Conservation (phyloP, 164 flowering plant genomes). For the Cinnamomum micranthum region DNA sequence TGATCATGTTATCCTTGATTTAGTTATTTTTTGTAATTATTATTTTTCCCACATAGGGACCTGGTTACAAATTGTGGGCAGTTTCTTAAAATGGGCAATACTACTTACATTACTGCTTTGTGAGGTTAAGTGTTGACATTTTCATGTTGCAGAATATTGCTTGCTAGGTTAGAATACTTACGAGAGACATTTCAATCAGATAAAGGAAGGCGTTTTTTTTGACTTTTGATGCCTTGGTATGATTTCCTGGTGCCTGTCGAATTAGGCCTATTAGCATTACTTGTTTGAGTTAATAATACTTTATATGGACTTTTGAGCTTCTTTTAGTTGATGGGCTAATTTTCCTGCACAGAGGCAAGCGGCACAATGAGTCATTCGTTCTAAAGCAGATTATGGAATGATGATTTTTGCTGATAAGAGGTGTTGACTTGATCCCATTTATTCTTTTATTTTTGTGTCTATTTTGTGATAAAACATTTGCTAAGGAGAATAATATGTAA, state of each 20-base stretch:
- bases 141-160: too few relatives aligned
- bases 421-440: slow-evolving; percentile 21
- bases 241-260: background rate
- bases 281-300: background rate
- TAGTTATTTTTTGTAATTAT: too few relatives aligned
- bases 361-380: slow-evolving; percentile 96
- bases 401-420: slow-evolving; percentile 99
- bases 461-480: too few relatives aligned
- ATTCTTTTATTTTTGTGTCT: too few relatives aligned
- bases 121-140: too few relatives aligned
- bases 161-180: slow-evolving; percentile 84
- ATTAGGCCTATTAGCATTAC: background rate
- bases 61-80: background rate
- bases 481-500: too few relatives aligned
- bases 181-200: slow-evolving; percentile 98
- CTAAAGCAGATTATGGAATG: slow-evolving; percentile 99
- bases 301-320: background rate
- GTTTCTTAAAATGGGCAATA: too few relatives aligned
- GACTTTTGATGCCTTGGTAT: slow-evolving; percentile 99
- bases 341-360: slow-evolving; percentile 82
- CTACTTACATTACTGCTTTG: too few relatives aligned
- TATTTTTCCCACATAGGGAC: background rate
- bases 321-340: slow-evolving; percentile 4
- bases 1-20: background rate
- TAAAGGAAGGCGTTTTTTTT: slow-evolving; percentile 98